Evolutionary conservation across 2,329 filamentous ascomycete genomes (phyloP).

Genomic region (Aureobasidium sp.): DNA sequence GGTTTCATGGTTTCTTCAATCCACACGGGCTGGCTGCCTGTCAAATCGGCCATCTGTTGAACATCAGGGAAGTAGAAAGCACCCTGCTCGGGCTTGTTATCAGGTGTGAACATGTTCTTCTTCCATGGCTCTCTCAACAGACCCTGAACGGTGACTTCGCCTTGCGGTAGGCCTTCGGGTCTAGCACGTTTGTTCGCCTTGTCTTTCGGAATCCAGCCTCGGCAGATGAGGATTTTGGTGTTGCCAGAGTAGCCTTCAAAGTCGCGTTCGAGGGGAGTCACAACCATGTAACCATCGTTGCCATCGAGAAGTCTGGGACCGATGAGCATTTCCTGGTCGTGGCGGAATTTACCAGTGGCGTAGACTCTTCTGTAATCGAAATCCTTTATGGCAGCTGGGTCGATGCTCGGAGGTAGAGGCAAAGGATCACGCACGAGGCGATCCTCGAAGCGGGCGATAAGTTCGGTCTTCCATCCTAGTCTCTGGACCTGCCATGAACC

Average conservation of each 20-base stretch:
- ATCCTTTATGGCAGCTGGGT: conserved; percentile 70
- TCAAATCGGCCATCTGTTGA: conserved; percentile 74
- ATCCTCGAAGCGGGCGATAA: conserved; percentile 88
- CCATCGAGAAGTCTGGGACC: conserved; percentile 85
- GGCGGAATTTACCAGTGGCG: conserved; percentile 64
- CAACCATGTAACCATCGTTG: conserved; percentile 79
- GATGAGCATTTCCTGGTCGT: conserved; percentile 94
- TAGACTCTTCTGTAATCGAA: conserved; percentile 88
- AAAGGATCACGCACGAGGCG: conserved; percentile 77
- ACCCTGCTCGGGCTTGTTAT: conserved; percentile 72
- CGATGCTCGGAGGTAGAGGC: conserved; percentile 73
- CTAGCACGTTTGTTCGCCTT: conserved; percentile 56
- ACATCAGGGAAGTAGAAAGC: conserved; percentile 97
- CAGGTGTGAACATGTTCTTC: conserved; percentile 96
- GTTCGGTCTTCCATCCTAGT: conserved; percentile 84
- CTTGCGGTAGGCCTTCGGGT: conserved; percentile 55
- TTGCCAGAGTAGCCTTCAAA: conserved; percentile 31
- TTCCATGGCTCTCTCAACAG: conserved; percentile 84
- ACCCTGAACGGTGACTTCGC: conserved; percentile 72
- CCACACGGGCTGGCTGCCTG: conserved; percentile 83
- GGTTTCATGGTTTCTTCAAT: conserved; percentile 91
- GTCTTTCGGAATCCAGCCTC: conserved; percentile 85
- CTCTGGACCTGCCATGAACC: conserved; percentile 95
- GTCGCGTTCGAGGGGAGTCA: conserved; percentile 77
- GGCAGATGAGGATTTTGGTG: conserved; percentile 69